Base-by-base conservation (phyloP, 2,329 filamentous ascomycete species). In the Pseudopithomyces chartarum region DNA sequence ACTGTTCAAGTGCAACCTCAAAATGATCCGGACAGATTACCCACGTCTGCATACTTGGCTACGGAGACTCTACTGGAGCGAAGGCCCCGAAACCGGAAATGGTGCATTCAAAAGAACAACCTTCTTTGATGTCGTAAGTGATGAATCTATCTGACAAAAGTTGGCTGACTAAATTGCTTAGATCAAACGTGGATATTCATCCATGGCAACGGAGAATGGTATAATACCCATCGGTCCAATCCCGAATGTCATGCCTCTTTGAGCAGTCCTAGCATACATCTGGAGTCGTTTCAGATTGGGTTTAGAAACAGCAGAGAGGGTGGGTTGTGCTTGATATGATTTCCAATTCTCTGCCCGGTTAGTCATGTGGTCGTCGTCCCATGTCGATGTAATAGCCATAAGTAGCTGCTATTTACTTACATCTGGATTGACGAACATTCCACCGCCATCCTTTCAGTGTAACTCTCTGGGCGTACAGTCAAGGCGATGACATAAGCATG, bases 11-110 rank as follows among this genome's bases (percentile, higher is more conserved):
- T 94, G 90, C 79, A 96, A 96, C 78, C 79, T 96, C 60, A 85
- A 88, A 33, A 91, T 96, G 78, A 93, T 96, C 69, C 85, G 92
- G 40, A 87, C 85, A 10, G 92, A 92, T 11, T 97, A 95, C 73
- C 92, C 93, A 23, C 82, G 82, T 40, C 79, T 96, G 56, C 91
- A 97, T 79, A 80, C 78, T 55, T 97, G 92, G 92, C 77, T 96
- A 78, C 84, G 90, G 56, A 83, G 87, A 65, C 79, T 96, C 61
- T 97, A 97, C 80, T 97, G 93, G 93, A 87, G 87, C 13, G 68
- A 69, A 17, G 64, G 66, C 1, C 59, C 65, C 13, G 63, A 68
- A 52, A 72, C 66, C 0, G 52, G 53, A 11, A 64, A 67, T 33
- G 71, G 69, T 4, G 67, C 59, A 1, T 75, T 74, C 52, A 69